Conservation (phyloP, 2,329 filamentous ascomycete genomes). For the Xylariaceae sp. region DNA sequence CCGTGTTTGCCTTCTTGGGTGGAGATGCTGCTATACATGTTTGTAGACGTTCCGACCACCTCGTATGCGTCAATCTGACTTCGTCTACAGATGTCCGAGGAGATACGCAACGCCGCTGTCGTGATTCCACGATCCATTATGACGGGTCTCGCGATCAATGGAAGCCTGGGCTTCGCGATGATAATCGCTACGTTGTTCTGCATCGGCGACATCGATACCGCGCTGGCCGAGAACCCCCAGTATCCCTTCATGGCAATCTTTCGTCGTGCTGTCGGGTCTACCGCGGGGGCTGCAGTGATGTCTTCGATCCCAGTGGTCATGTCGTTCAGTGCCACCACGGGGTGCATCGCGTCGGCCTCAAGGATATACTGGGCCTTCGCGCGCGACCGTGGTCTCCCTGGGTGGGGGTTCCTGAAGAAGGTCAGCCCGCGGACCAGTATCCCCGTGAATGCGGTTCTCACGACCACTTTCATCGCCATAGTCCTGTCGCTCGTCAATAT, state of each 20-base stretch:
- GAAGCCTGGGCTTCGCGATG: slow-evolving; percentile 48
- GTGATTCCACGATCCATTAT: slow-evolving; percentile 48
- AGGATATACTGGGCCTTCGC: slow-evolving; percentile 50
- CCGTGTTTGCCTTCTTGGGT: slow-evolving; percentile 9
- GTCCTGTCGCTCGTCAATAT: slow-evolving; percentile 9
- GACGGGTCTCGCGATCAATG: slow-evolving; percentile 43
- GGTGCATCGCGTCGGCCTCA: slow-evolving; percentile 51
- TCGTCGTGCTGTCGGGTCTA: background rate
- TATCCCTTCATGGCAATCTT: slow-evolving; percentile 44
- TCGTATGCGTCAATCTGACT: too few relatives aligned
- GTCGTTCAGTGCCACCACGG: slow-evolving; percentile 41
- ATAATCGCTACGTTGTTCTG: slow-evolving; percentile 50
- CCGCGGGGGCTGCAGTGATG: slow-evolving; percentile 31
- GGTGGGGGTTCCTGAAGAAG: slow-evolving; percentile 9
- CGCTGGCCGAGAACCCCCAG: slow-evolving; percentile 38
- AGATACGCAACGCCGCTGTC: slow-evolving; percentile 40
- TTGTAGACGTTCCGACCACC: too few relatives aligned
- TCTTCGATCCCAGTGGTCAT: slow-evolving; percentile 43
- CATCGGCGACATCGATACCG: slow-evolving; percentile 41
- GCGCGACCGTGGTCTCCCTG: slow-evolving; percentile 9
- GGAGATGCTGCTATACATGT: slow-evolving; percentile 19
- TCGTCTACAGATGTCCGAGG: slow-evolving; percentile 36
- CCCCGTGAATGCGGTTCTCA: slow-evolving; percentile 7
- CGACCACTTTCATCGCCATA: slow-evolving; percentile 6
- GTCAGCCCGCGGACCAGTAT: slow-evolving; percentile 6